A percentile compares a stretch with the other conserved stretches of the same genome.
These are phyloP conservation scores for Tetracladium setigerum DNA, from an alignment of 495 filamentous ascomycete genomes.

Conservation along the genomic window DNA sequence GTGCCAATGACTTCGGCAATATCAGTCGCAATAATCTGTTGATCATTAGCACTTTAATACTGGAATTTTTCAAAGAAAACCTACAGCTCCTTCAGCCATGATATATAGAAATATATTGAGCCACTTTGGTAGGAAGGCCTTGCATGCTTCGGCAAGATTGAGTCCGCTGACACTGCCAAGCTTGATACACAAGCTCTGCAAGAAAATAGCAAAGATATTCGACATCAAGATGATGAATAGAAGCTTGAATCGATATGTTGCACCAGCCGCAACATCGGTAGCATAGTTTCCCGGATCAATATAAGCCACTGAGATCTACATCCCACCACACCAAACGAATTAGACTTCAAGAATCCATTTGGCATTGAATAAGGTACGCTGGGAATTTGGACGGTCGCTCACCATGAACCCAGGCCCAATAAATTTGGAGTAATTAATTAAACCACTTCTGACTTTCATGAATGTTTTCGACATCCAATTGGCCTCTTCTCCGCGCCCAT, in stretches of 20 bases:
- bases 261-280: constrained; percentile 72
- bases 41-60: not conserved
- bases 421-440: constrained; percentile 66
- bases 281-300: constrained; percentile 85
- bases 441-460: constrained; percentile 23
- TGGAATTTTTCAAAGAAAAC: not conserved
- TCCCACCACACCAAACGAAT: not conserved
- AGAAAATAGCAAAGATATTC: constrained; percentile 76
- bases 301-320: constrained; percentile 30
- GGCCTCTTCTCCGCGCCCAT: not conserved
- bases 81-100: constrained; percentile 60
- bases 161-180: constrained; percentile 79
- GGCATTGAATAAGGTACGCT: not conserved
- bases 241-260: constrained; percentile 54
- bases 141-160: constrained; percentile 73
- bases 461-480: constrained; percentile 5
- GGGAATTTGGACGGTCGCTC: constrained; percentile 10
- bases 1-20: constrained; percentile 91
- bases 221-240: constrained; percentile 78
- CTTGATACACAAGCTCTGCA: constrained; percentile 78
- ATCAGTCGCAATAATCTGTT: constrained; percentile 71
- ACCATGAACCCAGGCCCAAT: constrained; percentile 80
- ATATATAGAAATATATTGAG: constrained; percentile 66
- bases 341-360: not conserved
- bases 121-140: constrained; percentile 69